Evolutionary conservation across 495 filamentous ascomycete genomes (phyloP).

Genomic region (Podospora appendiculata): DNA sequence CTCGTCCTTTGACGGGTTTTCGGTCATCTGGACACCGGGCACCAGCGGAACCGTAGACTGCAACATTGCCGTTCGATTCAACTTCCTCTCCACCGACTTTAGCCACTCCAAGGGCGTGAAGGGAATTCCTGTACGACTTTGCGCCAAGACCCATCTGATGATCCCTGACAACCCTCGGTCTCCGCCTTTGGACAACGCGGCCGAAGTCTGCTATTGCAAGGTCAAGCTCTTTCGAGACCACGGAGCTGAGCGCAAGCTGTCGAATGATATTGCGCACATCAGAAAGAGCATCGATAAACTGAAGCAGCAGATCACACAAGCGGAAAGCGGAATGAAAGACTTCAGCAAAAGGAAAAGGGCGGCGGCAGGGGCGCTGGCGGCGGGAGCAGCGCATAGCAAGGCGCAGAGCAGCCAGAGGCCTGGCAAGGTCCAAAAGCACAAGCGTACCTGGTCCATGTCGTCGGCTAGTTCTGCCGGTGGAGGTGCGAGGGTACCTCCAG

Average conservation of each 20-base stretch:
- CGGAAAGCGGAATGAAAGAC: slow-evolving; percentile 81
- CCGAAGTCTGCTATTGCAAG: slow-evolving; percentile 87
- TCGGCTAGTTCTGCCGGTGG: slow-evolving; percentile 65
- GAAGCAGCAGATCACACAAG: slow-evolving; percentile 81
- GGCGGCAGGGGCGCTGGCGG: slow-evolving; percentile 32
- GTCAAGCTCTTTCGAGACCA: slow-evolving; percentile 97
- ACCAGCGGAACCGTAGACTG: slow-evolving; percentile 58
- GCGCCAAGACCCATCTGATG: slow-evolving; percentile 74
- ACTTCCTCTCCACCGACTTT: slow-evolving; percentile 97
- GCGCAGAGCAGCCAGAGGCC: slow-evolving; percentile 46
- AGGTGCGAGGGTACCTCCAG: slow-evolving; percentile 53
- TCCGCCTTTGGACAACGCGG: slow-evolving; percentile 24
- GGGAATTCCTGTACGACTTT: slow-evolving; percentile 86
- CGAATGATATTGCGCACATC: slow-evolving; percentile 87
- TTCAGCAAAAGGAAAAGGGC: slow-evolving; percentile 80
- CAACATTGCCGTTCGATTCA: slow-evolving; percentile 83
- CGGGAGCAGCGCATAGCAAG: slow-evolving; percentile 47
- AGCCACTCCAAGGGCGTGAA: slow-evolving; percentile 98
- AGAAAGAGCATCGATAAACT: slow-evolving; percentile 93
- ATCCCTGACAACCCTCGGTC: slow-evolving; percentile 38
- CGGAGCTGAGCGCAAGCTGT: slow-evolving; percentile 88
- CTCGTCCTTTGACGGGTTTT: slow-evolving; percentile 87
- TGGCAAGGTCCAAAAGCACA: slow-evolving; percentile 79
- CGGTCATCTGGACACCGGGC: slow-evolving; percentile 75
- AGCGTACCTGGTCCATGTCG: slow-evolving; percentile 93